Base-by-base conservation (phyloP, 441 rosid genomes). In the Pelargonium cotyledonis region DNA sequence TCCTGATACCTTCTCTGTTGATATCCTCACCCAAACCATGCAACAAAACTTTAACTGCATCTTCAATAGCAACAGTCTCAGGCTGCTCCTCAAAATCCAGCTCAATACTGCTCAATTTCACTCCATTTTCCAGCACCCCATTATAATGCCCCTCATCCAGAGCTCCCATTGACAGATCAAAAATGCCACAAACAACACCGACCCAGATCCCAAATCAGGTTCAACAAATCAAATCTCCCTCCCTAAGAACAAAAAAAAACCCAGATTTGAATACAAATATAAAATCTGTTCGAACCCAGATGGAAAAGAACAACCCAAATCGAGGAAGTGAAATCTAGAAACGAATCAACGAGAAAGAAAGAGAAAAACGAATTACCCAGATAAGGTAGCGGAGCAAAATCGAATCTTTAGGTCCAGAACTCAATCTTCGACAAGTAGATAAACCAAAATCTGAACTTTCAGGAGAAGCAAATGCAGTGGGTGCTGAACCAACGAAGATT, bases 11-110 rank as follows among this genome's bases (percentile, higher is more conserved):
- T 78, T 92, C 96, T 58, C 99, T 81, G 67, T 83, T 75, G 75
- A 89, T 41, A 84, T 95, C 95, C 67, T 95, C 97, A 51, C 88
- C 84, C 62, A 95, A 79, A 66, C 96, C 93, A 75, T 83, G 84
- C 77, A 95, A 72, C 66, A 95, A 86, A 75, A 86, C 84, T 76
- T 83, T 86, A 11, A 95, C 96, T 63, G 98, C 96, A 68, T 88
- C 90, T 77, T 85, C 78, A 75, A 95, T 95, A 9, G 86, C 88
- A 53, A 78, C 55, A 70, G 85, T 85, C 72, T 90, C 89, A 0
- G 91, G 82, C 68, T 83, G 84, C 15, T 70, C 74, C 78, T 86
- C 89, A 11, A 81, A 80, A 58, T 80, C 81, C 71, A 80, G 82
- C 72, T 81, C 88, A 75, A 67, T 60, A 76, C 79, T 63, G 53